Percentiles rank a stretch among this genome's conserved stretches.
Evolutionary conservation across 2,329 filamentous ascomycete species (phyloP).

Genomic region (Monascus ruber): DNA sequence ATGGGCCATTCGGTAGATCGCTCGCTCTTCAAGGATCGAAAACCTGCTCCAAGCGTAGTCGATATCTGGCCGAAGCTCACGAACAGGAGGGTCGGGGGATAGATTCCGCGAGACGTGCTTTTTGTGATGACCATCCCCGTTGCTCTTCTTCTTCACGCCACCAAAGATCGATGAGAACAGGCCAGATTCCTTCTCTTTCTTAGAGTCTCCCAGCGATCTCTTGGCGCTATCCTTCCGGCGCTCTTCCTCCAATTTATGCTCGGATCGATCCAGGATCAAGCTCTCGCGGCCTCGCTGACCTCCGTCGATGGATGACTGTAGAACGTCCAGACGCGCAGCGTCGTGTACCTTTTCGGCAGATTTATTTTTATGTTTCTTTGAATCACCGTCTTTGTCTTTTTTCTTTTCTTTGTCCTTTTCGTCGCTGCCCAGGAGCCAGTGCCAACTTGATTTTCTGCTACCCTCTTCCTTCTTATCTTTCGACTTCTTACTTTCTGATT

Average conservation of each 20-base stretch:
- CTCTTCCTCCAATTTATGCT: slow-evolving; percentile 54
- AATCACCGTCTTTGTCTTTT: slow-evolving; percentile 56
- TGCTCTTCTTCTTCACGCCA: slow-evolving; percentile 74
- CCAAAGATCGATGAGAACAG: slow-evolving; percentile 93
- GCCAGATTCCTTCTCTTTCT: slow-evolving; percentile 78
- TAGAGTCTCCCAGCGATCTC: slow-evolving; percentile 54
- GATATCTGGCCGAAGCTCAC: slow-evolving; percentile 68
- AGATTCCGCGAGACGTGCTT: slow-evolving; percentile 62
- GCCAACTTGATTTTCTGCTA: slow-evolving; percentile 64
- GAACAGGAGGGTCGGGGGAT: slow-evolving; percentile 69
- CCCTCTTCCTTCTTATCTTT: slow-evolving; percentile 61
- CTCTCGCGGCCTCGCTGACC: slow-evolving; percentile 58
- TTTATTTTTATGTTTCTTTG: slow-evolving; percentile 46
- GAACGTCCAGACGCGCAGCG: slow-evolving; percentile 69
- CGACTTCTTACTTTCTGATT: slow-evolving; percentile 53
- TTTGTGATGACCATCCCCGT: slow-evolving; percentile 62
- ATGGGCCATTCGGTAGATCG: slow-evolving; percentile 97
- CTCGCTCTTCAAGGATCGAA: slow-evolving; percentile 85
- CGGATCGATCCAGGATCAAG: slow-evolving; percentile 69
- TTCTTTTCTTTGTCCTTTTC: slow-evolving; percentile 49
- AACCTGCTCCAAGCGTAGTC: slow-evolving; percentile 97
- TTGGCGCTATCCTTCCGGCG: slow-evolving; percentile 70
- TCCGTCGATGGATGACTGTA: slow-evolving; percentile 76
- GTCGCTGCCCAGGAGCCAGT: slow-evolving; percentile 64
- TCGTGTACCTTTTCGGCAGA: slow-evolving; percentile 51